Evolutionary conservation across 345 rosid genomes (phyloP).

Genomic region (Lepidium sativum): DNA sequence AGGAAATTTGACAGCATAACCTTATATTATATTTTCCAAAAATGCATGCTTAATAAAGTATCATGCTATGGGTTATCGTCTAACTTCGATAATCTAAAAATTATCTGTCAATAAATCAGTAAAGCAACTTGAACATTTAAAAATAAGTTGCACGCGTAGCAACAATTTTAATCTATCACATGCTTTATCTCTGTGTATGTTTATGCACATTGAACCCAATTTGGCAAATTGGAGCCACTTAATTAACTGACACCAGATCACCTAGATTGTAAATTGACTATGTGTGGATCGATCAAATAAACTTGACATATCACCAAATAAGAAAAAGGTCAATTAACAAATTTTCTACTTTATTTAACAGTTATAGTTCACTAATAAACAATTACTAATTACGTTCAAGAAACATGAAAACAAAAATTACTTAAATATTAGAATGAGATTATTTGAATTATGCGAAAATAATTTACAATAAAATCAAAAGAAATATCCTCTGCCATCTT

Average conservation of each 20-base stretch:
- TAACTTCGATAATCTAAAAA: not conserved
- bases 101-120: constrained; percentile 5
- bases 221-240: not conserved
- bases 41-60: not conserved
- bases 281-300: too few relatives aligned
- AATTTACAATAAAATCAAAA: too few relatives aligned
- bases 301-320: too few relatives aligned
- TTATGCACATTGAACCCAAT: not conserved
- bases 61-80: not conserved
- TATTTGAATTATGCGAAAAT: too few relatives aligned
- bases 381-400: too few relatives aligned
- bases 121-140: constrained; percentile 10
- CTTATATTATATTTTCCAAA: not conserved
- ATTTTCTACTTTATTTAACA: too few relatives aligned
- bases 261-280: not conserved
- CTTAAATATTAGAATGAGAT: too few relatives aligned
- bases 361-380: too few relatives aligned
- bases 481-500: too few relatives aligned
- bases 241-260: not conserved
- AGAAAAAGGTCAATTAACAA: too few relatives aligned
- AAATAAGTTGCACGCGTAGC: constrained; percentile 21
- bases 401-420: too few relatives aligned
- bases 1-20: not conserved
- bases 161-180: constrained; percentile 11
- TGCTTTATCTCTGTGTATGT: not conserved